Conservation (phyloP, 768 basidiomycete genomes). For the Mycena pura region DNA sequence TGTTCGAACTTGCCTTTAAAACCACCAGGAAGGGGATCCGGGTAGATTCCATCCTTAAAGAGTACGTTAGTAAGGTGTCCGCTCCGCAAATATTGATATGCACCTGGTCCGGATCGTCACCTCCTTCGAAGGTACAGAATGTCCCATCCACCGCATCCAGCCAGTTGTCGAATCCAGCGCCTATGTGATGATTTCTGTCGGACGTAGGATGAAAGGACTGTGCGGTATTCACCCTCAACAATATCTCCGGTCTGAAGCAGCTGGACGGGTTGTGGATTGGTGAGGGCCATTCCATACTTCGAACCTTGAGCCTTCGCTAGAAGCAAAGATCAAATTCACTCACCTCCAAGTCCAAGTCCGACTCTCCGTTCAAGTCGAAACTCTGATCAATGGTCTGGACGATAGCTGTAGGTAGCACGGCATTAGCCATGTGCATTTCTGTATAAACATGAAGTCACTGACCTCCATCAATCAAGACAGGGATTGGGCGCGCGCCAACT, state of each 20-base stretch:
- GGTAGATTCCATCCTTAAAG: constrained; percentile 51
- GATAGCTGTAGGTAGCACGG: constrained; percentile 30
- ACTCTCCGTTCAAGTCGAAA: constrained; percentile 49
- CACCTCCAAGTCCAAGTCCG: constrained; percentile 46
- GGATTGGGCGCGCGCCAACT: constrained; percentile 38
- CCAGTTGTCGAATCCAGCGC: constrained; percentile 49
- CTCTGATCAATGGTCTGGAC: constrained; percentile 34
- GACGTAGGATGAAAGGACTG: too few relatives aligned
- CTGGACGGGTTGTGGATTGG: constrained; percentile 40
- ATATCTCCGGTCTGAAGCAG: constrained; percentile 49
- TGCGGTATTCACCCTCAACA: constrained; percentile 33
- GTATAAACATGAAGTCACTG: not conserved
- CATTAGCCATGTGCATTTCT: too few relatives aligned
- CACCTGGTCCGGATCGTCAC: constrained; percentile 44
- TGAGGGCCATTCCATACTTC: constrained; percentile 55
- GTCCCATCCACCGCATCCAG: constrained; percentile 44
- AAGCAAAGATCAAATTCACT: constrained; percentile 16
- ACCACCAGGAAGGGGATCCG: constrained; percentile 45
- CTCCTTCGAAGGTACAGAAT: constrained; percentile 54
- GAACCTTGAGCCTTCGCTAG: not conserved
- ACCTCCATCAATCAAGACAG: constrained; percentile 46
- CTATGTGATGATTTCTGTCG: constrained; percentile 27
- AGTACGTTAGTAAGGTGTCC: too few relatives aligned
- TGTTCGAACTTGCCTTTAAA: constrained; percentile 41
- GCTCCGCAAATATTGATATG: too few relatives aligned